A percentile compares a stretch with the other conserved stretches of the same genome.
Evolutionary conservation across 345 rosid genomes (phyloP).

Genomic region (Garcia nutans): DNA sequence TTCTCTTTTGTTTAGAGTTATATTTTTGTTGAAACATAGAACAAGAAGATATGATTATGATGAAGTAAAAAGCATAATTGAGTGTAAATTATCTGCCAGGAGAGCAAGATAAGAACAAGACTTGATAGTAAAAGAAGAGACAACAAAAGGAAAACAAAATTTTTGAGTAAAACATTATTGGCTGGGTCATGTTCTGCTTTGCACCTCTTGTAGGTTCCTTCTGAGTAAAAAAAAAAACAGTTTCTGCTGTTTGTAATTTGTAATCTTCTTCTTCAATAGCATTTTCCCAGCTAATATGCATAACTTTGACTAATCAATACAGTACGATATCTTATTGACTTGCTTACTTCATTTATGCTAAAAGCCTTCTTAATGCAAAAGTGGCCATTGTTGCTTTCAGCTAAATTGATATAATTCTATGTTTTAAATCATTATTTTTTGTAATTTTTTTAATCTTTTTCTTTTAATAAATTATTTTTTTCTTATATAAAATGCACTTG

Average conservation of each 20-base stretch:
- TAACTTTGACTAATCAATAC: too few species aligned
- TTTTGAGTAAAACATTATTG: slow-evolving; percentile 27
- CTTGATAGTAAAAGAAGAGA: not conserved
- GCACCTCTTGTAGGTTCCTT: slow-evolving; percentile 7
- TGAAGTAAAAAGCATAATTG: slow-evolving; percentile 15
- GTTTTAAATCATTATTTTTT: too few species aligned
- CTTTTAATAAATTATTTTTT: too few species aligned
- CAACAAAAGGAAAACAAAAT: slow-evolving; percentile 2
- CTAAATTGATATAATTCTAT: too few species aligned
- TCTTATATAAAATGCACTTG: too few species aligned
- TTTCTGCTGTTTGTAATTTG: slow-evolving; percentile 20
- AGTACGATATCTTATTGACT: too few species aligned
- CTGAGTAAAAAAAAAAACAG: not conserved
- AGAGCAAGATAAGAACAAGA: slow-evolving; percentile 28
- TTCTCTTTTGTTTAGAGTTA: not conserved
- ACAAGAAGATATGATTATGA: slow-evolving; percentile 9
- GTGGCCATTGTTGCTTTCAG: too few species aligned
- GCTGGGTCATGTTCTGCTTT: slow-evolving; percentile 28
- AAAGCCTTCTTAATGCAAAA: too few species aligned
- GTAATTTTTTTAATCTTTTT: too few species aligned
- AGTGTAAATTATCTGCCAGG: slow-evolving; percentile 38
- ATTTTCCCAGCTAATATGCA: not conserved
- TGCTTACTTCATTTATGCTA: too few species aligned
- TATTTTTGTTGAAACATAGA: slow-evolving; percentile 19
- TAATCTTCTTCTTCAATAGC: slow-evolving; percentile 17